Conservation (phyloP, 192 early-diverging fungal species). For the Coemansia sp. region DNA sequence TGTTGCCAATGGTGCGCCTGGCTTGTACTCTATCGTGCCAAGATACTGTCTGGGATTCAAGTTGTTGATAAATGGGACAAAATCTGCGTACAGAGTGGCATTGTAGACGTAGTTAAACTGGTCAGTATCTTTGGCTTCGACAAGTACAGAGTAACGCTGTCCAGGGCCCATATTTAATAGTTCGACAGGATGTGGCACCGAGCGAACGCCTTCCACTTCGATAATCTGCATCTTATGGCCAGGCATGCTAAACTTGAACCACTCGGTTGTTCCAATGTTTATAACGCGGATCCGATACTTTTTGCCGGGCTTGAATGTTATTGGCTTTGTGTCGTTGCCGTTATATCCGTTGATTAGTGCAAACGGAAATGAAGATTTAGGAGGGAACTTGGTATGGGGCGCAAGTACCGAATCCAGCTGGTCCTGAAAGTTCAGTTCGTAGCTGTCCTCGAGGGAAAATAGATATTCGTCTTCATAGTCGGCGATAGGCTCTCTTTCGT, state of each 20-base stretch:
- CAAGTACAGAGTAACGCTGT: conserved; percentile 24
- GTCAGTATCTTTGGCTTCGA: conserved; percentile 8
- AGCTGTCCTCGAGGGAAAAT: conserved; percentile 67
- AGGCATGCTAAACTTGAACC: conserved; percentile 14
- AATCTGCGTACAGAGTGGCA: conserved; percentile 6
- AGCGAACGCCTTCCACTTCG: conserved; percentile 11
- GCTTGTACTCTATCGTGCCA: conserved; percentile 9
- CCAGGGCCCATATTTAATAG: conserved; percentile 12
- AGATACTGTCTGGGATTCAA: conserved; percentile 10
- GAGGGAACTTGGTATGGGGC: conserved; percentile 33
- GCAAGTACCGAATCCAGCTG: conserved; percentile 36
- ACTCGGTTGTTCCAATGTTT: conserved; percentile 16
- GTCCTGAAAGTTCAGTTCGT: conserved; percentile 27
- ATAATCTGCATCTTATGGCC: conserved; percentile 14
- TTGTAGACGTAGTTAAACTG: conserved; percentile 23
- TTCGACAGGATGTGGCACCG: background rate
- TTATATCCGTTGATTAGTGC: conserved; percentile 21
- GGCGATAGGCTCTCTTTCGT: conserved; percentile 51
- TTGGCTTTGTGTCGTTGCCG: conserved; percentile 6
- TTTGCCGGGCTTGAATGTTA: conserved; percentile 6
- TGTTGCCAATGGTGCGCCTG: background rate
- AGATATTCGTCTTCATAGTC: conserved; percentile 66
- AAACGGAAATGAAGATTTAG: background rate
- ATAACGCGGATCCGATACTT: conserved; percentile 19
- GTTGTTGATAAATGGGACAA: background rate